Evolutionary conservation across 2,329 filamentous ascomycete genomes (phyloP).

Genomic region (Cordyceps militaris): DNA sequence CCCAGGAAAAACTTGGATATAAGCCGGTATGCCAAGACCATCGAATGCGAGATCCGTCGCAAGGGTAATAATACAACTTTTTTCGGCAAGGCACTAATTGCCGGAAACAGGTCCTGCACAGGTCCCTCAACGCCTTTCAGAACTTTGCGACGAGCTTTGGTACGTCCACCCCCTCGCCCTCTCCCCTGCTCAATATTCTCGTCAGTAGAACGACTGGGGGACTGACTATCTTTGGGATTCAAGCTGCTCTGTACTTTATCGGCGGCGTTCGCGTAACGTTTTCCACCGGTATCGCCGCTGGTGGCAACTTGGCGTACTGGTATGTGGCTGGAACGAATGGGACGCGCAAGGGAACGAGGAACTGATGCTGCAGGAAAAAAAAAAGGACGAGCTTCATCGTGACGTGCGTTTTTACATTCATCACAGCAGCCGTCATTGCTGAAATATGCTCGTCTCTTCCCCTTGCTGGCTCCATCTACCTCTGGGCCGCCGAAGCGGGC

Average conservation of each 20-base stretch:
- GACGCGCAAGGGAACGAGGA: neutral
- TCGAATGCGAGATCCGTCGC: neutral
- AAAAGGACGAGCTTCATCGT: constrained; percentile 52
- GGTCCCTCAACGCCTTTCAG: constrained; percentile 50
- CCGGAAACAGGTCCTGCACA: constrained; percentile 42
- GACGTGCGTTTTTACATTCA: constrained; percentile 53
- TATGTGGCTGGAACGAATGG: constrained; percentile 20
- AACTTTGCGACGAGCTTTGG: constrained; percentile 55
- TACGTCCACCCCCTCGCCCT: constrained; percentile 22
- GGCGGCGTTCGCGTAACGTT: constrained; percentile 54
- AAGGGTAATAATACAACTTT: neutral
- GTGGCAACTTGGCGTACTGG: constrained; percentile 56
- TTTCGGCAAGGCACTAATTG: neutral
- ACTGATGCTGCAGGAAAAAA: constrained; percentile 1
- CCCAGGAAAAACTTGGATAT: constrained; percentile 21
- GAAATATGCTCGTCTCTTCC: constrained; percentile 55
- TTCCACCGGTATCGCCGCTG: constrained; percentile 54
- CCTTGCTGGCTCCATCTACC: constrained; percentile 52
- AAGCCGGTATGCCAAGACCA: constrained; percentile 18
- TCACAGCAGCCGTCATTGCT: constrained; percentile 52
- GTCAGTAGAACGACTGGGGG: neutral
- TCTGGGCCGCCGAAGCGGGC: constrained; percentile 55
- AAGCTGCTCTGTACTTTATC: constrained; percentile 54
- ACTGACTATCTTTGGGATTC: constrained; percentile 13
- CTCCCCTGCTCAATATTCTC: neutral